Evolutionary conservation across 2,329 filamentous ascomycete species (phyloP).

Genomic region (Xylariaceae sp.): DNA sequence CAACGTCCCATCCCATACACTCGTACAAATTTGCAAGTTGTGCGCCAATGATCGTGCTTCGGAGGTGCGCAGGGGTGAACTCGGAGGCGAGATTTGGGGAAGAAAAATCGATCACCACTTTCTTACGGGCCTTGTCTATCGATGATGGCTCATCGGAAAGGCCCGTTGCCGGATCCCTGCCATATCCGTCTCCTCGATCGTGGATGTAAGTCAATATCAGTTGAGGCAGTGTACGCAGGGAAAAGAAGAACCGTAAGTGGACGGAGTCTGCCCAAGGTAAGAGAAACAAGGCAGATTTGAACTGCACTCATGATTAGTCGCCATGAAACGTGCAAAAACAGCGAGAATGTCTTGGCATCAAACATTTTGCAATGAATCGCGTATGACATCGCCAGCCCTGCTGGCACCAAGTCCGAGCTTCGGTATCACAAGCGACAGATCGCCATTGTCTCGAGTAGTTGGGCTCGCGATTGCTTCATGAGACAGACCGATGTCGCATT

Average conservation of each 20-base stretch:
- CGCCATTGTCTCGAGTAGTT: conserved; percentile 25
- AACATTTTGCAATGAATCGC: conserved; percentile 19
- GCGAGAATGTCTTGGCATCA: background rate
- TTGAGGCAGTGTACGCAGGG: conserved; percentile 50
- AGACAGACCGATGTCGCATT: conserved; percentile 19
- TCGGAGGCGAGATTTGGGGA: conserved; percentile 71
- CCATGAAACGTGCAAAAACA: background rate
- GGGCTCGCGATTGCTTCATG: conserved; percentile 31
- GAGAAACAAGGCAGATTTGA: conserved; percentile 42
- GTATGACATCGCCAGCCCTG: conserved; percentile 16
- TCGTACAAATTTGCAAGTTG: conserved; percentile 65
- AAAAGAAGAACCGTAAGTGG: conserved; percentile 65
- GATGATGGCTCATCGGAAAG: background rate
- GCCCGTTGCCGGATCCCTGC: conserved; percentile 50
- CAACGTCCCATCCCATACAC: conserved; percentile 63
- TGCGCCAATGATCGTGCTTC: conserved; percentile 67
- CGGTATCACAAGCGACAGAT: conserved; percentile 30
- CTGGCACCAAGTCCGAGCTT: conserved; percentile 25
- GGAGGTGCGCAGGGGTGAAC: conserved; percentile 66
- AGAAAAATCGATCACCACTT: conserved; percentile 66
- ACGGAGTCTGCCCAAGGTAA: conserved; percentile 53
- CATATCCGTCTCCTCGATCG: conserved; percentile 52
- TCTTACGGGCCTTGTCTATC: conserved; percentile 25
- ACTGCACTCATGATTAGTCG: background rate
- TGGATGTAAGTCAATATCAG: conserved; percentile 58